Evolutionary conservation across 108 stramenopile genomes (phyloP).

Genomic region (Cyclostephanos tholiformis): DNA sequence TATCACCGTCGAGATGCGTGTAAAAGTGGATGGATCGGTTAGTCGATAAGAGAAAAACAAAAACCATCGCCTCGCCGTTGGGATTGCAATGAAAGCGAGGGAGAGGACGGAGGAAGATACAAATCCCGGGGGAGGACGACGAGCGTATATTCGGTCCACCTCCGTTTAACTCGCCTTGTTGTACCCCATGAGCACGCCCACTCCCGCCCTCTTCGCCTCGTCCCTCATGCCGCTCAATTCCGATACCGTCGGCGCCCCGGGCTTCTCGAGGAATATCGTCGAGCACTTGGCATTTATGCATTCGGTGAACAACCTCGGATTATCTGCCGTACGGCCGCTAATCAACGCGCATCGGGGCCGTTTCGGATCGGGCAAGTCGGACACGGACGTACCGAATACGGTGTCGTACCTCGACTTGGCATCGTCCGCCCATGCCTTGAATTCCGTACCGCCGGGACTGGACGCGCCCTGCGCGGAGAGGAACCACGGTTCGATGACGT

Average conservation of each 20-base stretch:
- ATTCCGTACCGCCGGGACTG: conserved; percentile 74
- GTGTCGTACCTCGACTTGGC: conserved; percentile 62
- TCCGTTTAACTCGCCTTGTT: conserved; percentile 85
- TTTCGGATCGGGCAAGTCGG: conserved; percentile 67
- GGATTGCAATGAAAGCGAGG: too few relatives aligned
- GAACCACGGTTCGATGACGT: conserved; percentile 89
- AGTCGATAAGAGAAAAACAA: too few relatives aligned
- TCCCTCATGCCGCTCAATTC: conserved; percentile 76
- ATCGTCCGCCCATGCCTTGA: conserved; percentile 63
- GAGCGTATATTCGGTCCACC: too few relatives aligned
- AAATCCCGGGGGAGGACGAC: too few relatives aligned
- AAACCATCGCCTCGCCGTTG: too few relatives aligned
- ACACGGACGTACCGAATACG: conserved; percentile 62
- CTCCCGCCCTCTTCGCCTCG: conserved; percentile 73
- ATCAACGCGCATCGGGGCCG: conserved; percentile 83
- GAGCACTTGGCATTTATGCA: conserved; percentile 71
- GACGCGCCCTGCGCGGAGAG: conserved; percentile 68
- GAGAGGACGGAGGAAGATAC: too few relatives aligned
- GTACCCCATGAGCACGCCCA: conserved; percentile 90
- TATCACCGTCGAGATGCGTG: too few relatives aligned
- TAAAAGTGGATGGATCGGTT: too few relatives aligned
- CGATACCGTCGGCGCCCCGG: conserved; percentile 88
- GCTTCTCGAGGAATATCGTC: conserved; percentile 90
- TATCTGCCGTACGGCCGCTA: conserved; percentile 89
- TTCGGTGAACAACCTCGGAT: conserved; percentile 83